Percentiles rank a stretch among this genome's conserved stretches.
phyloP scores from a whole-genome alignment of 1,284 basidiomycete species.

The Apiotrichum mycotoxinovorans region DNA sequence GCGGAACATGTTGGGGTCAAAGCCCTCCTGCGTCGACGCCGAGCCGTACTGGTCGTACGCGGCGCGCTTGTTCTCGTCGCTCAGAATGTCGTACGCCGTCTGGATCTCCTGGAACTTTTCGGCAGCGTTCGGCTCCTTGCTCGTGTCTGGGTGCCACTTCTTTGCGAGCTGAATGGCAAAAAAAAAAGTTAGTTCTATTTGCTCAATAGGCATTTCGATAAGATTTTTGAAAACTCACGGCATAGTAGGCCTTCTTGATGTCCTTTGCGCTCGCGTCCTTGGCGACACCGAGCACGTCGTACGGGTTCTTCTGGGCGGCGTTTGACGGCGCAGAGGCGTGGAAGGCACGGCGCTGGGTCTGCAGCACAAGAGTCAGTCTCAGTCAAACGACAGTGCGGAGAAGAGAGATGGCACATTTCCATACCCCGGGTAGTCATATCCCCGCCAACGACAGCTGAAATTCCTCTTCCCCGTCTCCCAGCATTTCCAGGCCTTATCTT shows the following conservation, averaged over 20 bases:
- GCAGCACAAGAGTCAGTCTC: too few species aligned
- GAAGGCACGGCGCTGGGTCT: conserved; percentile 55
- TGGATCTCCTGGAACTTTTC: conserved; percentile 97
- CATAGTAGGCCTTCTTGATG: conserved; percentile 96
- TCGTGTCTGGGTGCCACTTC: conserved; percentile 97
- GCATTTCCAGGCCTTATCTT: too few species aligned
- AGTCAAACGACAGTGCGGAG: not conserved
- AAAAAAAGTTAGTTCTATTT: too few species aligned
- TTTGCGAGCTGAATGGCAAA: conserved; percentile 71
- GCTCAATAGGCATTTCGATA: too few species aligned
- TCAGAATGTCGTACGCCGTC: conserved; percentile 88
- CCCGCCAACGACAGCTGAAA: too few species aligned
- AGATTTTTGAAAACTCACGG: conserved; percentile 58
- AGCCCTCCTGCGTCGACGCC: conserved; percentile 89
- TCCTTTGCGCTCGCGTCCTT: conserved; percentile 79
- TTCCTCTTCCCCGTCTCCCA: too few species aligned
- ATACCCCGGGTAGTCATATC: too few species aligned
- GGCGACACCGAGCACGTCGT: conserved; percentile 81
- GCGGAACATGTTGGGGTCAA: conserved; percentile 79
- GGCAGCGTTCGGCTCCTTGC: conserved; percentile 84
- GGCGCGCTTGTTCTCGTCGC: conserved; percentile 88
- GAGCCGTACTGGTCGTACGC: conserved; percentile 93
- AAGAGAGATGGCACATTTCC: too few species aligned
- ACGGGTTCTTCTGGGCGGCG: conserved; percentile 78
- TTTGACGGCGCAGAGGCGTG: conserved; percentile 62